Conservation (phyloP, 2,329 filamentous ascomycete genomes). For the Monilinia fructicola region DNA sequence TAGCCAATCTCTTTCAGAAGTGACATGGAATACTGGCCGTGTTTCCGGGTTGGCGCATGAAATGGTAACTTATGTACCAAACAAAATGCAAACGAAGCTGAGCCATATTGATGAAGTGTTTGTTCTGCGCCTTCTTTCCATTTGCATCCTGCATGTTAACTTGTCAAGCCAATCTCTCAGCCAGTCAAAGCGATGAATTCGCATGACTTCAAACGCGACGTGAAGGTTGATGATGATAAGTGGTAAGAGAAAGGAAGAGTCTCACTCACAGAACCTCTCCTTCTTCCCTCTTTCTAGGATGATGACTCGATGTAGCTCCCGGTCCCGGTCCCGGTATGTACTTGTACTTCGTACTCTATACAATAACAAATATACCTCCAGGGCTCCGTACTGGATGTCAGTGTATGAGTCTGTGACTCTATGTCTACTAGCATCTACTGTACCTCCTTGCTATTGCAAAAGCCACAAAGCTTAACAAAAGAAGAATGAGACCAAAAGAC, state of each 20-base stretch:
- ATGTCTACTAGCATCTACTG: no score
- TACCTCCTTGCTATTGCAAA: not conserved
- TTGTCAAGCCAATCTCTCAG: not conserved
- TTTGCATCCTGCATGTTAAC: not conserved
- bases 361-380: no score
- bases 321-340: no score
- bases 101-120: constrained; percentile 15
- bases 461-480: constrained; percentile 1
- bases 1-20: constrained; percentile 9
- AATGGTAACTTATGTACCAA: not conserved
- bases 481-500: no score
- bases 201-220: not conserved
- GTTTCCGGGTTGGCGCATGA: constrained; percentile 21
- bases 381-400: no score
- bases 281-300: no score
- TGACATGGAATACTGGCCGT: constrained; percentile 15
- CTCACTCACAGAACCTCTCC: no score
- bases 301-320: no score
- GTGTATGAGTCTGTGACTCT: no score
- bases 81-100: not conserved
- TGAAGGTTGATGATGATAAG: not conserved
- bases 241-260: no score
- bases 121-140: constrained; percentile 11
- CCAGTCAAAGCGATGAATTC: not conserved
- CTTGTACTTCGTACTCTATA: no score